phyloP scores from a whole-genome alignment of 257 asterid genomes.

The Penstemon eatonii region DNA sequence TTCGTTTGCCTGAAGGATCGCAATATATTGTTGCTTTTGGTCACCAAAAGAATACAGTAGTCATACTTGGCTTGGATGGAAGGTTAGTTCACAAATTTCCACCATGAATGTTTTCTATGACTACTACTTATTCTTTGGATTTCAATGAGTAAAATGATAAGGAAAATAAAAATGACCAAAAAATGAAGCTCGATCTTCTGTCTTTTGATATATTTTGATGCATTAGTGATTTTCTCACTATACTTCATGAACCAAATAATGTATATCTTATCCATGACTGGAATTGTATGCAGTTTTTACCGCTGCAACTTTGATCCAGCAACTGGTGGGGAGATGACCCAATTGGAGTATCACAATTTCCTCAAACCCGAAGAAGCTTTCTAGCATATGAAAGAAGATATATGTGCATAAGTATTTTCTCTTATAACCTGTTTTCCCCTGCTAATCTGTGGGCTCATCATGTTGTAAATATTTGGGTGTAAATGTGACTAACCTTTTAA shows the following conservation, averaged over 20 bases:
- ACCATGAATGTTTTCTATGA: neutral
- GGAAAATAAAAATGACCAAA: no score
- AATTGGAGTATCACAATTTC: conserved; percentile 77
- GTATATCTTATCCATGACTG: neutral
- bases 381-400: conserved; percentile 25
- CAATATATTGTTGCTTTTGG: conserved; percentile 85
- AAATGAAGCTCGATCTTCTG: no score
- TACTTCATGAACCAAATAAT: no score
- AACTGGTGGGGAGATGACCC: conserved; percentile 87
- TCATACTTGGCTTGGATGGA: conserved; percentile 93
- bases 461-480: no score
- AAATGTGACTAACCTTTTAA: no score
- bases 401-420: no score
- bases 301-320: conserved; percentile 72
- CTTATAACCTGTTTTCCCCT: neutral
- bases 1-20: conserved; percentile 81
- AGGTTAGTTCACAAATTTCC: conserved; percentile 47
- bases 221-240: no score
- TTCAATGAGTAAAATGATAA: no score
- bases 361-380: conserved; percentile 68
- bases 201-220: no score
- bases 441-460: no score
- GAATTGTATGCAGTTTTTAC: conserved; percentile 58
- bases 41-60: conserved; percentile 78
- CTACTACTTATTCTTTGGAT: neutral